Conservation (phyloP, 805 yeast species). For the Pichia thaimueangensis region DNA sequence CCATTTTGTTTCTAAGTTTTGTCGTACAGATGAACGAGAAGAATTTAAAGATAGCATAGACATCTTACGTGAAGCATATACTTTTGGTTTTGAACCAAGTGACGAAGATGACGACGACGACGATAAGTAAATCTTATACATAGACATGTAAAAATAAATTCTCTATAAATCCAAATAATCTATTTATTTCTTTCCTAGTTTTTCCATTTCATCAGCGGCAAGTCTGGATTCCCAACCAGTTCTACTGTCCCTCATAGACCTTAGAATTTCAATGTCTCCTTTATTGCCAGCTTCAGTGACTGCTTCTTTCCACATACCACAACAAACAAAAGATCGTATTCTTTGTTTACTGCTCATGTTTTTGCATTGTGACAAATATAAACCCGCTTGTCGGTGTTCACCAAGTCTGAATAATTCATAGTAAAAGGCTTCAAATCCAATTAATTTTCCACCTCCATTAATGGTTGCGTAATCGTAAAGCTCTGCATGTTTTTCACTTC, state of each 20-base stretch:
- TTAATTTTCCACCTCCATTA: slow-evolving; percentile 49
- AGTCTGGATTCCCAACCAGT: slow-evolving; percentile 4
- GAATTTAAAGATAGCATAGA: slow-evolving; percentile 36
- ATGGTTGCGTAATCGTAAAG: slow-evolving; percentile 45
- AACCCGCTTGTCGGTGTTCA: slow-evolving; percentile 52
- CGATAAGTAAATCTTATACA: not conserved
- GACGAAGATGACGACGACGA: slow-evolving; percentile 10
- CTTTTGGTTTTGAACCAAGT: slow-evolving; percentile 12
- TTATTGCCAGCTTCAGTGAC: slow-evolving; percentile 6
- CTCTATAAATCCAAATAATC: not conserved
- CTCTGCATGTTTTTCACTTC: slow-evolving; percentile 50
- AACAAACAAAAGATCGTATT: slow-evolving; percentile 3
- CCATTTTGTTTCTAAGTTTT: slow-evolving; percentile 20
- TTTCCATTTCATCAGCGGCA: slow-evolving; percentile 18
- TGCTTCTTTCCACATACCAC: slow-evolving; percentile 13
- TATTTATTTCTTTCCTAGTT: slow-evolving; percentile 13
- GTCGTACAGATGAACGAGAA: slow-evolving; percentile 44
- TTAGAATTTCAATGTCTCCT: slow-evolving; percentile 6
- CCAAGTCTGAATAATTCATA: slow-evolving; percentile 47
- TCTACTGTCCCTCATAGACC: slow-evolving; percentile 4
- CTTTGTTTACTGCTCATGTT: slow-evolving; percentile 32
- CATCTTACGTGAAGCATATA: slow-evolving; percentile 10
- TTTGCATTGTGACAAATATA: slow-evolving; percentile 49
- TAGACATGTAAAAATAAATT: not conserved
- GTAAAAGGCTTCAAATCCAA: slow-evolving; percentile 64